Base-by-base conservation (phyloP, 306 rosid species). In the Quercus glauca region DNA sequence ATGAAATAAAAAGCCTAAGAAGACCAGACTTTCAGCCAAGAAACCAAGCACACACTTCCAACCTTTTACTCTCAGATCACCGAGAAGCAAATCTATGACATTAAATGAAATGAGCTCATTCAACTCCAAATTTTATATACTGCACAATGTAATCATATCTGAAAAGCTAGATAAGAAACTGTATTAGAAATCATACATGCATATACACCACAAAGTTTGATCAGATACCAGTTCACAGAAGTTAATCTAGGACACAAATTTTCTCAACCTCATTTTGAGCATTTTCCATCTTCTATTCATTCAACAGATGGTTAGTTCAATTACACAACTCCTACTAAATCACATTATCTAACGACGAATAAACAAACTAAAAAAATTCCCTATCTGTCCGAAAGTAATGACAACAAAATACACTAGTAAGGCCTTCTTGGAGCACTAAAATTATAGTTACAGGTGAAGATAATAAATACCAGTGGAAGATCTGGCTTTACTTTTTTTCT, bases 331-430 rank as follows among this genome's bases (percentile, higher is more conserved):
- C 81, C 77, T 57, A 78, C 78, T 80, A 85, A 64, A 78, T 35
- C 41, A 73, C 80, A 84, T 73, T 76, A 59, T 70, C 79, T 71
- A 71, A 69, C 6, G 0, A 8, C 61, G 53, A 45, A 81, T 74
- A 86, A 70, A 55, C 49, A 78, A 78, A 77, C 63, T 51, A 81
- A 76, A 61, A 70, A 71, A 73, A 81, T 80, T 80, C 81, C 87
- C 85, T 79, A 43, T 68, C 82, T 76, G 83, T 73, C 80, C 78
- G 57, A 5, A 45, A 52, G 73, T 64, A 68, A 13, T n/a, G 63
- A 73, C 74, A 85, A 37, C 63, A 74, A 10, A 70, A 83, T 76
- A 83, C 78, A 55, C 60, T 68, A 77, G 33, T 26, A 80, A 33
- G 60, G 43, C 55, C 76, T 71, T 65, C 31, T 64, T 51, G 59